Evolutionary conservation across 2,329 filamentous ascomycete genomes (phyloP).

Genomic region (Curvularia sp.): DNA sequence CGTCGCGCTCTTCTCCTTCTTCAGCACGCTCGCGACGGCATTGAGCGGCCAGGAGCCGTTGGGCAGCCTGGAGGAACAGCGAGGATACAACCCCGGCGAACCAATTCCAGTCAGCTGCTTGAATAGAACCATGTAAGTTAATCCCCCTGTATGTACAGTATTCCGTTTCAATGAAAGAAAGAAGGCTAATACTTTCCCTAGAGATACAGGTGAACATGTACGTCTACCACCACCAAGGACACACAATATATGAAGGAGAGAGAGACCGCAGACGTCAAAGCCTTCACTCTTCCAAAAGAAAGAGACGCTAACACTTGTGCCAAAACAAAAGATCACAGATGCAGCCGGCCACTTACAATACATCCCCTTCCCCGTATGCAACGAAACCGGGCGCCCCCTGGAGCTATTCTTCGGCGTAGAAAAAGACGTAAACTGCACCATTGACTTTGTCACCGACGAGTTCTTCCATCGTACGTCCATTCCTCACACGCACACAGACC

Average conservation of each 20-base stretch:
- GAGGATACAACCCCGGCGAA: constrained; percentile 58
- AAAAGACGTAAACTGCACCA: constrained; percentile 81
- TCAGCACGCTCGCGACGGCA: constrained; percentile 48
- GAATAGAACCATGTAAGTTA: constrained; percentile 59
- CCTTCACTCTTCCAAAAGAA: background rate
- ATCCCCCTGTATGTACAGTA: background rate
- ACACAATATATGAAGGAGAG: background rate
- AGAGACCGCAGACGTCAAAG: background rate
- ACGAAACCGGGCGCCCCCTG: constrained; percentile 83
- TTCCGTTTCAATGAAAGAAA: background rate
- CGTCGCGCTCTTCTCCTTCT: constrained; percentile 42
- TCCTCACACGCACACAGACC: too few relatives aligned
- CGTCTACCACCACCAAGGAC: constrained; percentile 21
- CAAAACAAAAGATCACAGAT: constrained; percentile 68
- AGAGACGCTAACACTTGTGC: background rate
- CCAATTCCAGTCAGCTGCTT: constrained; percentile 61
- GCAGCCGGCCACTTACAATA: constrained; percentile 84
- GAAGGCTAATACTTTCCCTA: constrained; percentile 49
- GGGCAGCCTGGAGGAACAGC: constrained; percentile 41
- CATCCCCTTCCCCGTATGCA: constrained; percentile 88
- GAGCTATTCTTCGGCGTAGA: constrained; percentile 87
- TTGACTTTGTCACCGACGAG: constrained; percentile 76
- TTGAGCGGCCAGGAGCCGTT: constrained; percentile 54
- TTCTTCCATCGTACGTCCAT: constrained; percentile 69
- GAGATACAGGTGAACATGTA: constrained; percentile 84